Evolutionary conservation across 2,329 filamentous ascomycete species (phyloP).

Genomic region (Curvularia verruculosa): DNA sequence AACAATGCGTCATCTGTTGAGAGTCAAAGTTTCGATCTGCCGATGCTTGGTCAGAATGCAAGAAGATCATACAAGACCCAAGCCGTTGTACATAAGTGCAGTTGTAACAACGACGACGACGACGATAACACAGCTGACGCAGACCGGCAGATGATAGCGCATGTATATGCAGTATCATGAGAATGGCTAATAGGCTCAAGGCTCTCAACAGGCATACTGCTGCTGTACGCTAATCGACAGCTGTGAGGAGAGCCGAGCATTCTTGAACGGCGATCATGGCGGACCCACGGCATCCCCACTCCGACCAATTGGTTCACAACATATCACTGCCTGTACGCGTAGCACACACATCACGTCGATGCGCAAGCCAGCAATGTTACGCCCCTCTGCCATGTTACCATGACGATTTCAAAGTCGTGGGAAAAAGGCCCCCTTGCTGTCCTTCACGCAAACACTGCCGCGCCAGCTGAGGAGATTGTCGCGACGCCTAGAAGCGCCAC

Average conservation of each 20-base stretch:
- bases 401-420: constrained; percentile 5
- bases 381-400: constrained; percentile 4
- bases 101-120: background rate
- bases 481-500: constrained; percentile 12
- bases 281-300: constrained; percentile 11
- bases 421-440: constrained; percentile 5
- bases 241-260: constrained; percentile 17
- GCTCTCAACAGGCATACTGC: background rate
- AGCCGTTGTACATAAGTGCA: background rate
- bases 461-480: constrained; percentile 10
- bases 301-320: constrained; percentile 4
- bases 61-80: background rate
- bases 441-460: constrained; percentile 1
- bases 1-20: background rate
- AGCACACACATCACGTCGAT: constrained; percentile 8
- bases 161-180: constrained; percentile 5
- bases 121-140: constrained; percentile 4
- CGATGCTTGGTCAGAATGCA: background rate
- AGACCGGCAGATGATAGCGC: background rate
- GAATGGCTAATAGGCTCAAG: background rate
- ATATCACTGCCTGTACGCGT: background rate
- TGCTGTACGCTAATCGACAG: constrained; percentile 5
- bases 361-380: constrained; percentile 6
- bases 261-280: constrained; percentile 14
- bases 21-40: background rate